Evolutionary conservation across 768 basidiomycete genomes (phyloP), one percentile per base, ranked within the genome.

Genomic region (Tephrocybe rancida): DNA sequence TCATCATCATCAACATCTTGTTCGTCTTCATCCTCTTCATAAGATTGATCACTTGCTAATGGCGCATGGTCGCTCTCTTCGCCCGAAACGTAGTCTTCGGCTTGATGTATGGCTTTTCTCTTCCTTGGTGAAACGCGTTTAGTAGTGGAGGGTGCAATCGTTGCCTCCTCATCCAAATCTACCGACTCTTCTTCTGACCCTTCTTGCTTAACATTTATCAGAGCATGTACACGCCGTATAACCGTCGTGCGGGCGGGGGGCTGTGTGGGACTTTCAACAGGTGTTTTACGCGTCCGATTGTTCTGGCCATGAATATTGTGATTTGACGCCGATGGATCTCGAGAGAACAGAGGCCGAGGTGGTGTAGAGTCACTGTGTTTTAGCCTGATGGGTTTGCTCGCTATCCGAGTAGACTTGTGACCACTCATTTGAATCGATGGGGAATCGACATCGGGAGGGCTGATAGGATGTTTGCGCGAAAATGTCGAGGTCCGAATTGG

Each of bases 131-230:
- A 24, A 6, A 16, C 14, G 11, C 24, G 26, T 18, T 26, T 34
- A 16, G 41, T 32, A 22, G 11, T 14, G 1, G 45, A 41, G 11
- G 45, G 1, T 10, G 7, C 27, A 16, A 35, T n/a, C 18, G 21
- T 37, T 18, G 42, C 34, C 38, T 58, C 49, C 3, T 26, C 19
- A 30, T 37, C 51, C 8, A 35, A 7, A 5, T 58, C 27, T 24
- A 44, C 47, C 1, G 52, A 43, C 27, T 61, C 57, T 1, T 50
- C 52, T 25, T 62, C 61, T 3, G 75, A 72, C 3, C 82, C 83
- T 65, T 89, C 87, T 50, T 78, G 78, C 61, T 90, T 89, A 32
- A 89, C 81, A 29, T 79, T 73, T 1, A 88, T 71, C 18, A 88
- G 75, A 5, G 88, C 85, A 19, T 83, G 80, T 7, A 90, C 88